Percentiles rank a stretch among this genome's conserved stretches.
Conservation (phyloP, 2,329 filamentous ascomycete species). For the Colletotrichum melonis region DNA sequence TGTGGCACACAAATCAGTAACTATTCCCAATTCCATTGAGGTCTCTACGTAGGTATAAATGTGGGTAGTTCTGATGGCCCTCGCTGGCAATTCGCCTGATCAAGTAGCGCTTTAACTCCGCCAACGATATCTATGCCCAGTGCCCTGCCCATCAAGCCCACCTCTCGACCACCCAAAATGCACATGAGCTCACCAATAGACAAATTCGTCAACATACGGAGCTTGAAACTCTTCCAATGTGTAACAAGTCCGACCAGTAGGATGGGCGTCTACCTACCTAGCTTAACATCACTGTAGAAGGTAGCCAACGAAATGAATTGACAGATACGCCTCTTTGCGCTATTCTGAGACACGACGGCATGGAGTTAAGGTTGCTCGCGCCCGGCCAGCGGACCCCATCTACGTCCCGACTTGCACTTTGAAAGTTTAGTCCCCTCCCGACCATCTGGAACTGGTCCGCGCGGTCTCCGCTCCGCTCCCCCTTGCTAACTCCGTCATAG, state of each 20-base stretch:
- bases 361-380: neutral
- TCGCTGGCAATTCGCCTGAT: neutral
- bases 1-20: neutral
- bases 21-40: neutral
- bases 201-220: too few species aligned
- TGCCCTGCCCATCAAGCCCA: too few species aligned
- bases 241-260: too few species aligned
- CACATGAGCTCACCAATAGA: too few species aligned
- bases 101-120: neutral
- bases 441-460: neutral
- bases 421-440: neutral
- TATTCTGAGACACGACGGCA: neutral
- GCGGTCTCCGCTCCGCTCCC: neutral
- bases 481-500: conserved; percentile 6
- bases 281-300: too few species aligned
- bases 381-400: neutral
- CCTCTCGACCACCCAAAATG: too few species aligned
- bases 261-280: too few species aligned
- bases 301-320: too few species aligned
- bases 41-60: too few species aligned
- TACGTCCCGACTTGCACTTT: neutral
- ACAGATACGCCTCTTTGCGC: neutral
- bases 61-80: too few species aligned
- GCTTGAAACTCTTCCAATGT: too few species aligned
- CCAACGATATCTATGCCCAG: neutral